These are phyloP conservation scores for Carex arenaria DNA, from an alignment of 202 grass and related monocot species.

Conservation along the genomic window DNA sequence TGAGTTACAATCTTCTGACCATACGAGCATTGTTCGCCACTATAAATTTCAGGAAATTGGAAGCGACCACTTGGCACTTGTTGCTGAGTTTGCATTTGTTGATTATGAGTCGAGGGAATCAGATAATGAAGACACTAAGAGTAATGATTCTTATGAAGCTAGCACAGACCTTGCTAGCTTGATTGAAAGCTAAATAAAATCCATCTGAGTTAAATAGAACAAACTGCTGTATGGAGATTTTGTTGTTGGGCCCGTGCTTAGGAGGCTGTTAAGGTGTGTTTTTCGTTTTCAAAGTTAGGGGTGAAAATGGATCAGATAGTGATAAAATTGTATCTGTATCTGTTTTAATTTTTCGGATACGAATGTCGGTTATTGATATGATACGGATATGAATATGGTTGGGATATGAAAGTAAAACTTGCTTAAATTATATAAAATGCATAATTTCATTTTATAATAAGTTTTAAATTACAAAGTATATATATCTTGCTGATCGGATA, in stretches of 20 bases:
- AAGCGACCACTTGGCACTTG: constrained; percentile 75
- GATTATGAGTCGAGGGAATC: background rate
- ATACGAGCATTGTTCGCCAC: background rate
- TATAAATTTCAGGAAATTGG: constrained; percentile 58
- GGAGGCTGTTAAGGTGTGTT: background rate
- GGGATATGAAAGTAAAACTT: too few species aligned
- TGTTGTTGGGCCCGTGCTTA: background rate
- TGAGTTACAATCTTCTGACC: constrained; percentile 13
- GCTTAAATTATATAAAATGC: too few species aligned
- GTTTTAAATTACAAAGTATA: too few species aligned
- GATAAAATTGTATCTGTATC: too few species aligned
- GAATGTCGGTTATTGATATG: too few species aligned
- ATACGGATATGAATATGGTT: too few species aligned
- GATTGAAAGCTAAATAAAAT: background rate
- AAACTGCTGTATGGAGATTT: background rate
- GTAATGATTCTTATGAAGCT: background rate
- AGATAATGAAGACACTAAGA: background rate
- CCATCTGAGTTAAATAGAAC: background rate
- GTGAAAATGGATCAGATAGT: too few species aligned
- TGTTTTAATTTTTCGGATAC: too few species aligned
- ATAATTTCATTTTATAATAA: too few species aligned
- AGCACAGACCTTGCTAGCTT: background rate
- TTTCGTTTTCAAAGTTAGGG: background rate
- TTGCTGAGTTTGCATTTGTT: constrained; percentile 71
- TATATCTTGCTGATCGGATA: too few species aligned